A percentile compares a stretch with the other conserved stretches of the same genome.
Evolutionary conservation across 805 yeast genomes (phyloP).

Genomic region (Yarrowia hollandica): DNA sequence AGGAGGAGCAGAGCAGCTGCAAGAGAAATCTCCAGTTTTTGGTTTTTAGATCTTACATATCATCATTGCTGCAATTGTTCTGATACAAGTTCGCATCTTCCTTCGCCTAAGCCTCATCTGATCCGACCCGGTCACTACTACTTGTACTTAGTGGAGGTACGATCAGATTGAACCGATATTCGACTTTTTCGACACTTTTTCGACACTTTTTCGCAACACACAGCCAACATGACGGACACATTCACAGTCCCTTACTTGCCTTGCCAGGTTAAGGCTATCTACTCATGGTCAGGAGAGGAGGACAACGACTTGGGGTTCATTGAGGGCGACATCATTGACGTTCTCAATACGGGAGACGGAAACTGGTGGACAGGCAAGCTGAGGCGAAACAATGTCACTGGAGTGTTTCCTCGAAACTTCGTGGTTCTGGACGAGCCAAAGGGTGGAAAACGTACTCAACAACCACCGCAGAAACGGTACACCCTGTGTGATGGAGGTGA

Average conservation of each 20-base stretch:
- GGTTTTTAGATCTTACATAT: background rate
- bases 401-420: constrained; percentile 84
- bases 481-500: constrained; percentile 19
- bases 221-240: constrained; percentile 9
- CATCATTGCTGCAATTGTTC: constrained; percentile 4
- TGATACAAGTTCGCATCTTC: background rate
- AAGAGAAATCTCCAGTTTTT: background rate
- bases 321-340: constrained; percentile 90
- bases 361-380: constrained; percentile 90
- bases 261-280: constrained; percentile 74
- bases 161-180: background rate
- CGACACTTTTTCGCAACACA: too few species aligned
- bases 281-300: constrained; percentile 93
- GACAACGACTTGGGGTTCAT: constrained; percentile 86
- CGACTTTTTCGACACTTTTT: too few species aligned
- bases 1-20: background rate
- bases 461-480: constrained; percentile 9
- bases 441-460: background rate
- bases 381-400: constrained; percentile 75
- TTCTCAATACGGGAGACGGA: constrained; percentile 76
- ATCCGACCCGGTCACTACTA: background rate
- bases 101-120: background rate
- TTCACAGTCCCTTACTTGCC: constrained; percentile 46
- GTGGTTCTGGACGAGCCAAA: constrained; percentile 46
- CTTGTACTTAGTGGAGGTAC: background rate